Evolutionary conservation across 805 yeast species (phyloP).

Genomic region (Kurtzmaniella cleridarum): DNA sequence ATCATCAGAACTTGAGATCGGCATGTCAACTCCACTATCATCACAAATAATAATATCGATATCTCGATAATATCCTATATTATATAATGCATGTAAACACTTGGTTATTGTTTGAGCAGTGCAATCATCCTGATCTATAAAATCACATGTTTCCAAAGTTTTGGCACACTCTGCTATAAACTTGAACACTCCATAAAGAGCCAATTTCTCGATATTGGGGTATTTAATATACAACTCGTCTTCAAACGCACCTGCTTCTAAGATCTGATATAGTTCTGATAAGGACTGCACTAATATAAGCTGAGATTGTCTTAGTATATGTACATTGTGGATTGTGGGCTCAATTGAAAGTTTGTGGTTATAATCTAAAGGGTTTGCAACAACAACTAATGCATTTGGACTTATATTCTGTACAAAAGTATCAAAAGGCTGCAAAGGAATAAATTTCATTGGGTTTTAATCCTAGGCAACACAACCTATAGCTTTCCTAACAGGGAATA

Average conservation of each 20-base stretch:
- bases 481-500: too few relatives aligned
- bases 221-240: too few relatives aligned
- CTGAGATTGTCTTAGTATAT: too few relatives aligned
- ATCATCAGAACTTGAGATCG: too few relatives aligned
- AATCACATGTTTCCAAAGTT: not conserved
- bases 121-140: conserved; percentile 3
- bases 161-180: not conserved
- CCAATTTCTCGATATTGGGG: not conserved
- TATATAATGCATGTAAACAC: conserved; percentile 7
- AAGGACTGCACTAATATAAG: conserved; percentile 5
- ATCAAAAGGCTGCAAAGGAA: too few relatives aligned
- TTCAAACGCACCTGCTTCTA: not conserved
- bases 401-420: too few relatives aligned
- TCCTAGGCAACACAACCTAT: too few relatives aligned
- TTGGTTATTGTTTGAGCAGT: conserved; percentile 6
- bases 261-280: conserved; percentile 5
- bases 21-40: not conserved
- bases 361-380: too few relatives aligned
- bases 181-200: conserved; percentile 7
- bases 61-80: conserved; percentile 3
- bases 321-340: too few relatives aligned
- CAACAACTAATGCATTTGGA: too few relatives aligned
- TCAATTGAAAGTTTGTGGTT: too few relatives aligned
- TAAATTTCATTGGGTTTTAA: too few relatives aligned
- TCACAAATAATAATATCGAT: conserved; percentile 3